These are phyloP conservation scores for Geotrichum aggregatum DNA, from an alignment of 1,139 yeast species.

Conservation along the genomic window DNA sequence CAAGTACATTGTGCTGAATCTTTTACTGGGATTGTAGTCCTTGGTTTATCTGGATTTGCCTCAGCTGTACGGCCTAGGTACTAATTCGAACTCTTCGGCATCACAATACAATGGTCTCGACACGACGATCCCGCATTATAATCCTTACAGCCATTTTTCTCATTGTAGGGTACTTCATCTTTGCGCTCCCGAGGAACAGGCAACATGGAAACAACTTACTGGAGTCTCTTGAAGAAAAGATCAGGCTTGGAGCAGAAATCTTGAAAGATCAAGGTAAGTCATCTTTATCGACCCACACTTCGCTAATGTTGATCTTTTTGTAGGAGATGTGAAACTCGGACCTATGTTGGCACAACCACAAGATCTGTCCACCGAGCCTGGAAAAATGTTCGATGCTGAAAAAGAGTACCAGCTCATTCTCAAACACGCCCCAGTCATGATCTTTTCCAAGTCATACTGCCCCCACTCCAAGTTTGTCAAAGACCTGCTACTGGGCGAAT, in stretches of 20 bases:
- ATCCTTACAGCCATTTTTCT: slow-evolving; percentile 31
- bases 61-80: neutral
- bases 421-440: slow-evolving; percentile 53
- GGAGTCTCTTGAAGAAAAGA: slow-evolving; percentile 1
- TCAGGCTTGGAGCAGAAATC: neutral
- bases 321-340: neutral
- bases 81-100: neutral
- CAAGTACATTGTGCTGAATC: too few relatives aligned
- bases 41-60: too few relatives aligned
- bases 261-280: neutral
- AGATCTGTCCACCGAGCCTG: slow-evolving; percentile 35
- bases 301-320: neutral
- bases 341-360: slow-evolving; percentile 3
- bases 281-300: neutral
- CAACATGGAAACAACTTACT: neutral
- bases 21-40: too few relatives aligned
- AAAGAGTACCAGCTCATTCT: slow-evolving; percentile 58
- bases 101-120: too few relatives aligned
- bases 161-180: slow-evolving; percentile 27
- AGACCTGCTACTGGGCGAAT: slow-evolving; percentile 56
- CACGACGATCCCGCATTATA: slow-evolving; percentile 24
- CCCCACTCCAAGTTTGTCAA: slow-evolving; percentile 63
- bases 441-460: slow-evolving; percentile 45
- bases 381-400: slow-evolving; percentile 52
- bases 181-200: slow-evolving; percentile 8